phyloP scores from a whole-genome alignment of 2,329 filamentous ascomycete genomes.

The Chaetomiaceae sp. region DNA sequence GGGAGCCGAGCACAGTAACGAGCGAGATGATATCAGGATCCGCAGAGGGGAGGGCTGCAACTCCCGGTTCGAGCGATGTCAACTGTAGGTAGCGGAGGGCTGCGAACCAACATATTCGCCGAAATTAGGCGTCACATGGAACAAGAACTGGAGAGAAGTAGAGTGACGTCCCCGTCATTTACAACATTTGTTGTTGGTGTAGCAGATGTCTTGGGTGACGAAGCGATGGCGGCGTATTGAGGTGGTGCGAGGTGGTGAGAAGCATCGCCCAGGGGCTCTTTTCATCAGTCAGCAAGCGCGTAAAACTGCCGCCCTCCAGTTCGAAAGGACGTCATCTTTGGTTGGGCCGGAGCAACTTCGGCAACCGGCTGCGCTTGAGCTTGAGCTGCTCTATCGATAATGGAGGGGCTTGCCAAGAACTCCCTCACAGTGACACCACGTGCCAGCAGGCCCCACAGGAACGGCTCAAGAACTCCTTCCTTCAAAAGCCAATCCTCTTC shows the following conservation, averaged over 20 bases:
- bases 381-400: not conserved
- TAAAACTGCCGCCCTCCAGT: not conserved
- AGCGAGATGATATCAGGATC: slow-evolving; percentile 16
- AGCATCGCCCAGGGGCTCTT: not conserved
- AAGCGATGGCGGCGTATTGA: not conserved
- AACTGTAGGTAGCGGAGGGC: slow-evolving; percentile 21
- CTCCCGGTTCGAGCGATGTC: slow-evolving; percentile 27
- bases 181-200: not conserved
- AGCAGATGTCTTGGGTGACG: not conserved
- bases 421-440: slow-evolving; percentile 8
- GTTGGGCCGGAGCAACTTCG: slow-evolving; percentile 8
- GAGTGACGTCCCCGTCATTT: not conserved
- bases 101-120: slow-evolving; percentile 29
- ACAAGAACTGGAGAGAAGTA: not conserved
- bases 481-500: slow-evolving; percentile 26
- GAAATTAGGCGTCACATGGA: slow-evolving; percentile 23
- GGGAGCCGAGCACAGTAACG: not conserved
- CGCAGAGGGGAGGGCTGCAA: slow-evolving; percentile 19
- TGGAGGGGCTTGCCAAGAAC: slow-evolving; percentile 7
- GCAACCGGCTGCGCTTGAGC: too few relatives aligned
- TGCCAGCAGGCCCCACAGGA: slow-evolving; percentile 19
- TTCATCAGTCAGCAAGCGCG: not conserved
- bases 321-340: not conserved
- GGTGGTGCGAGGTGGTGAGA: not conserved
- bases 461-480: slow-evolving; percentile 7